Evolutionary conservation across 73 alveolate species (phyloP).

Genomic region (Paramecium tetraurelia): DNA sequence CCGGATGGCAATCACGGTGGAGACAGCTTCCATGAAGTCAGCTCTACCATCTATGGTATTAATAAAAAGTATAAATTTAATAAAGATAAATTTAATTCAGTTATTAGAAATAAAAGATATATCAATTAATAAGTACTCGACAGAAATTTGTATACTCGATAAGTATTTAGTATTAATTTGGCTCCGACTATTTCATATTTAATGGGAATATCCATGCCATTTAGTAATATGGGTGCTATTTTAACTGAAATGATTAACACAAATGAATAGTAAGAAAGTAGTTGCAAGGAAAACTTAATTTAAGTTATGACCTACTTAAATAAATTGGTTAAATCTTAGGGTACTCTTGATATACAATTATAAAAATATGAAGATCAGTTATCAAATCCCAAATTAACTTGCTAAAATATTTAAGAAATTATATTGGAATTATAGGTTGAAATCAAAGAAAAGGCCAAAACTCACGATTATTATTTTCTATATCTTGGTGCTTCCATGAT

Average conservation of each 20-base stretch:
- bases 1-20: slow-evolving; percentile 82
- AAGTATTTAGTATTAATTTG: slow-evolving; percentile 51
- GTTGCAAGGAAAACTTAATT: background rate
- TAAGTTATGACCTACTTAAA: background rate
- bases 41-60: slow-evolving; percentile 49
- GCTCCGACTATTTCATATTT: slow-evolving; percentile 59
- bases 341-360: background rate
- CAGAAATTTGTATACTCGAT: background rate
- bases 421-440: background rate
- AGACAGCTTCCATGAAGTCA: slow-evolving; percentile 58
- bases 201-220: slow-evolving; percentile 54
- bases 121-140: background rate
- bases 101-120: background rate
- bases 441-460: background rate
- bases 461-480: background rate
- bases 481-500: background rate
- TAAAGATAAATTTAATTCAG: background rate
- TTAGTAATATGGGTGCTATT: slow-evolving; percentile 60
- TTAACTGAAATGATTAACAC: slow-evolving; percentile 40
- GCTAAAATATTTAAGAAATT: background rate
- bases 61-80: background rate
- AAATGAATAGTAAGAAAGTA: background rate
- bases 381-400: background rate
- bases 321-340: background rate
- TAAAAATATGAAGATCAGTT: background rate